Conservation (phyloP, 441 rosid species). For the Adansonia grandidieri region DNA sequence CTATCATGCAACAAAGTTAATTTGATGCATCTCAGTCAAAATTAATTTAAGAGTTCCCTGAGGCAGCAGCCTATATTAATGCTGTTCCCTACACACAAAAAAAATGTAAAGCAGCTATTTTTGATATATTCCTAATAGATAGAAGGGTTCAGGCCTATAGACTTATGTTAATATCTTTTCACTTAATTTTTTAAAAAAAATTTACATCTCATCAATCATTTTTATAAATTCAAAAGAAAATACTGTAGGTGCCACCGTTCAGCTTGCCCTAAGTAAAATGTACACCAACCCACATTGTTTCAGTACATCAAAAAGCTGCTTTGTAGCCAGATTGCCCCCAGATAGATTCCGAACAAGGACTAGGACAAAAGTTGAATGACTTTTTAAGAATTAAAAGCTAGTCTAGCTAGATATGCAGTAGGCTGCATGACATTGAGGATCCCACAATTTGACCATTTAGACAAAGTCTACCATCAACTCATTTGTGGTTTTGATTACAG, state of each 20-base stretch:
- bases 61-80: neutral
- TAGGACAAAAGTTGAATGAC: neutral
- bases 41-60: neutral
- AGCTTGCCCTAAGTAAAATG: too few species aligned
- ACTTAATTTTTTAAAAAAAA: too few species aligned
- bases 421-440: constrained; percentile 2
- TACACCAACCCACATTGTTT: neutral
- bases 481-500: neutral
- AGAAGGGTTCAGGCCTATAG: too few species aligned
- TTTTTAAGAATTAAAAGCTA: neutral
- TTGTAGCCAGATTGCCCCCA: neutral
- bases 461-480: neutral
- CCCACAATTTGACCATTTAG: neutral
- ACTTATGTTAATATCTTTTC: too few species aligned
- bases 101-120: neutral
- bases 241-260: too few species aligned
- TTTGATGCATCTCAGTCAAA: too few species aligned
- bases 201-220: too few species aligned
- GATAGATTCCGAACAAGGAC: neutral
- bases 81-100: neutral
- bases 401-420: neutral
- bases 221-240: too few species aligned
- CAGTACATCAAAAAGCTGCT: neutral
- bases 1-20: neutral
- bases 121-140: neutral